Conservation (phyloP, 1,284 basidiomycete genomes). For the Testicularia cyperi region DNA sequence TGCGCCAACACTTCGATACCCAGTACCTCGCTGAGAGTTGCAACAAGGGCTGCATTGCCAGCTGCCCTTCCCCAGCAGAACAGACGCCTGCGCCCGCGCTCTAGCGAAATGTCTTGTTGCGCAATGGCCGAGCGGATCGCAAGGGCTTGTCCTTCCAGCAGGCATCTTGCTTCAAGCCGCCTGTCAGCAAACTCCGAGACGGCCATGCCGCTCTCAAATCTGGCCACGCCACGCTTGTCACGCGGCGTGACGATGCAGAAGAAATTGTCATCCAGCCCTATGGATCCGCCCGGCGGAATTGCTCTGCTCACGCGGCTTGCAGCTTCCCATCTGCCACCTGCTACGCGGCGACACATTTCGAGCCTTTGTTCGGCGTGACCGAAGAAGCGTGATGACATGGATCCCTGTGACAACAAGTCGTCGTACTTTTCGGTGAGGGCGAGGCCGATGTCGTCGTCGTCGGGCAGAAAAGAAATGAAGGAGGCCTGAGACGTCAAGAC, state of each 20-base stretch:
- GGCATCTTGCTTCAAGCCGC: not conserved
- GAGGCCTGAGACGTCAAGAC: not conserved
- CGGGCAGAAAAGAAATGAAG: not conserved
- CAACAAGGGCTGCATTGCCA: not conserved
- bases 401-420: not conserved
- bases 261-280: constrained; percentile 1
- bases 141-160: constrained; percentile 2
- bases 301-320: not conserved
- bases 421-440: not conserved
- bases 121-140: not conserved
- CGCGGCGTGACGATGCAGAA: not conserved
- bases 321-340: not conserved
- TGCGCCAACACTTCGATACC: not conserved
- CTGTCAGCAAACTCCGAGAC: not conserved
- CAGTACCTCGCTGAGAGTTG: not conserved
- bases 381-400: too few relatives aligned
- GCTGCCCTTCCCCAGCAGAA: constrained; percentile 1
- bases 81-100: not conserved
- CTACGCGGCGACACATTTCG: too few relatives aligned
- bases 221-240: too few relatives aligned
- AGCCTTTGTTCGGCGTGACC: too few relatives aligned
- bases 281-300: not conserved
- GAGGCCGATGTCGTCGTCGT: not conserved
- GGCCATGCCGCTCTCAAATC: not conserved
- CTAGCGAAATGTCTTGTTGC: too few relatives aligned